phyloP scores from a whole-genome alignment of 495 filamentous ascomycete genomes.

The Hypoxylon rickii region DNA sequence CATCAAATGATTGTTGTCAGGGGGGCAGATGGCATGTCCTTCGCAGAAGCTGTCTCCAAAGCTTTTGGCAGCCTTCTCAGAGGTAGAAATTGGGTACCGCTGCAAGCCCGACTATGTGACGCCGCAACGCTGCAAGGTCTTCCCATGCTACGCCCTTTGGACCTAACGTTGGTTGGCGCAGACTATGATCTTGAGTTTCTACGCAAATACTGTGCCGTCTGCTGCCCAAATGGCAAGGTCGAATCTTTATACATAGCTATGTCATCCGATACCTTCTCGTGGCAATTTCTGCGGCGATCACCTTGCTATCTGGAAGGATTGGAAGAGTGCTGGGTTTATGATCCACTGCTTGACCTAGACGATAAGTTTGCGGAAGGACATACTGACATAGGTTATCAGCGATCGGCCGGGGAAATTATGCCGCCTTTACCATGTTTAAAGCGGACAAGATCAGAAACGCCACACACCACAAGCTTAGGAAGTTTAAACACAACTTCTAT shows the following conservation, averaged over 20 bases:
- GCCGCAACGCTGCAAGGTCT: constrained; percentile 57
- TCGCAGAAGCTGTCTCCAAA: constrained; percentile 49
- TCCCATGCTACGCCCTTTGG: constrained; percentile 59
- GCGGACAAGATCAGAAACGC: constrained; percentile 53
- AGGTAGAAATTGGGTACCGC: constrained; percentile 56
- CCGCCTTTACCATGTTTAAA: constrained; percentile 49
- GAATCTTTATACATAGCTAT: constrained; percentile 61
- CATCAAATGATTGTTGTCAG: constrained; percentile 57
- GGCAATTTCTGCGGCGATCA: constrained; percentile 48
- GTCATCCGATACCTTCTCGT: constrained; percentile 52
- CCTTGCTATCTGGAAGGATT: constrained; percentile 54
- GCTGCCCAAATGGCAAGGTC: constrained; percentile 55
- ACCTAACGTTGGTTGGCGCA: constrained; percentile 41
- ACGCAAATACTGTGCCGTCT: constrained; percentile 52
- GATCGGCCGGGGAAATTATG: constrained; percentile 55
- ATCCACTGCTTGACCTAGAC: constrained; percentile 50
- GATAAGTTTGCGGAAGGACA: constrained; percentile 44
- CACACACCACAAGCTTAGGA: constrained; percentile 52
- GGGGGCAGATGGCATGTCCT: constrained; percentile 52
- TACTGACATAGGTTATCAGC: constrained; percentile 43
- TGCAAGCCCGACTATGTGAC: constrained; percentile 60
- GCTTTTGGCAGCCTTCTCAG: constrained; percentile 55
- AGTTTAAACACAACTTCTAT: constrained; percentile 45
- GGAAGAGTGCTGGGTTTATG: constrained; percentile 56
- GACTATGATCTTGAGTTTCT: constrained; percentile 55